Base-by-base conservation (phyloP, 108 stramenopile species). In the Poteriospumella lacustris region DNA sequence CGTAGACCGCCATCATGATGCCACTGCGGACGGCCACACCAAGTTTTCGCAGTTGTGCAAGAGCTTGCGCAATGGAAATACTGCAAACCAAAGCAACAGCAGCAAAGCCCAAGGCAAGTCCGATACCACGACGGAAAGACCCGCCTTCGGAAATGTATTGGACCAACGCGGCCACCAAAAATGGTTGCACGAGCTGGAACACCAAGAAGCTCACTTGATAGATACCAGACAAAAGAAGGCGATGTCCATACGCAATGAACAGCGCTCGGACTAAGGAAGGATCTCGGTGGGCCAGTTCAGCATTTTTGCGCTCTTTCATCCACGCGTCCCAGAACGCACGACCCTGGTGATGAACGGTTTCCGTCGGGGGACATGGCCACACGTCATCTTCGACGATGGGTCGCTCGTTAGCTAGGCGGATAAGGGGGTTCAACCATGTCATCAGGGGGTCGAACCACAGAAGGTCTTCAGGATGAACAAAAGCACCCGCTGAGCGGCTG, bases 1-100 rank as follows among this genome's bases (percentile, higher is more conserved):
- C 28, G 31, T 73, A 73, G 12, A 73, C 41, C 3, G 43, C 15
- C 70, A 73, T 73, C 70, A 42, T 73, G 47, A 73, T 24, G 5
- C 44, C 41, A 29, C 40, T 5, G 12, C 70, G 43, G 5, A 73
- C 26, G 28, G 41, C 28, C 5, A 12, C 15, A 38, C 70, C 70
- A 3, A 73, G 70, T 42, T 5, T 73, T 26, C 70, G 5, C 9
- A 56, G 28, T 19, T 9, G 28, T 24, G 26, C 12, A 38, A 73
- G 36, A 42, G 33, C 31, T 52, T 9, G n/a, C 26, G 12, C 12
- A 5, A 73, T 5, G 12, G 19, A 9, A 36, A 56, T 3, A 3
- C 31, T 33, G 31, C 31, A 73, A 15, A 12, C 39, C 12, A 67
- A 67, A 5, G 70, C 36, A 3, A 73, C 5, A 5, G 41, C 70